Evolutionary conservation across 202 grass and related monocot genomes (phyloP).

Genomic region (Dendrocalamus latiflorus): DNA sequence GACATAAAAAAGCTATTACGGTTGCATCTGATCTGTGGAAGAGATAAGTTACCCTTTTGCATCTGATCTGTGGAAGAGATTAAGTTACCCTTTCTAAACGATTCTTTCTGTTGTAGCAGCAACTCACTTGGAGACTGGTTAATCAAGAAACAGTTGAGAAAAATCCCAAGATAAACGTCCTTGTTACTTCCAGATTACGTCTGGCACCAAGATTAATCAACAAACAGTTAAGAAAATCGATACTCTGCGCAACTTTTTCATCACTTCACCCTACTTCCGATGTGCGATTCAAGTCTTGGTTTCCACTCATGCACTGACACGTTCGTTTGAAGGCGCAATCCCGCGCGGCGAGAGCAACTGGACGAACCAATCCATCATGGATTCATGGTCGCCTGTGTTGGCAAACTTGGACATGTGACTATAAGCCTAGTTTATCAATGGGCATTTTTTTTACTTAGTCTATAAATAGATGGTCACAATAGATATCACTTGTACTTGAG

Average conservation of each 20-base stretch:
- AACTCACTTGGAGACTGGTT: background rate
- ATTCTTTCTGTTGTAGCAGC: background rate
- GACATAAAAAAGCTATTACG: too few relatives aligned
- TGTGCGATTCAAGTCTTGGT: slow-evolving; percentile 1
- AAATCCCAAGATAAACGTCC: background rate
- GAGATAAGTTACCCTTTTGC: too few relatives aligned
- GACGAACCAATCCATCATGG: too few relatives aligned
- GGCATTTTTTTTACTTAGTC: too few relatives aligned
- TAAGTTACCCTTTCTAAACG: background rate
- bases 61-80: background rate
- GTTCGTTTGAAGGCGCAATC: background rate
- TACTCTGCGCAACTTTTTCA: background rate
- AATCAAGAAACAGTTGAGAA: background rate
- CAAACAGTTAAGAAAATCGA: background rate
- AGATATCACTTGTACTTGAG: too few relatives aligned
- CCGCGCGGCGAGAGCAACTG: background rate
- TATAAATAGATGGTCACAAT: too few relatives aligned
- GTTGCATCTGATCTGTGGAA: too few relatives aligned
- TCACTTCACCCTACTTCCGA: background rate
- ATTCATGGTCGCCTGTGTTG: background rate
- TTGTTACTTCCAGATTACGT: background rate
- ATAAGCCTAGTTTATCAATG: too few relatives aligned
- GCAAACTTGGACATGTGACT: too few relatives aligned
- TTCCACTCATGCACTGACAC: background rate
- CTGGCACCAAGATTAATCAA: background rate